Conservation (phyloP, 2,329 filamentous ascomycete species). For the Fusarium caatingaense region DNA sequence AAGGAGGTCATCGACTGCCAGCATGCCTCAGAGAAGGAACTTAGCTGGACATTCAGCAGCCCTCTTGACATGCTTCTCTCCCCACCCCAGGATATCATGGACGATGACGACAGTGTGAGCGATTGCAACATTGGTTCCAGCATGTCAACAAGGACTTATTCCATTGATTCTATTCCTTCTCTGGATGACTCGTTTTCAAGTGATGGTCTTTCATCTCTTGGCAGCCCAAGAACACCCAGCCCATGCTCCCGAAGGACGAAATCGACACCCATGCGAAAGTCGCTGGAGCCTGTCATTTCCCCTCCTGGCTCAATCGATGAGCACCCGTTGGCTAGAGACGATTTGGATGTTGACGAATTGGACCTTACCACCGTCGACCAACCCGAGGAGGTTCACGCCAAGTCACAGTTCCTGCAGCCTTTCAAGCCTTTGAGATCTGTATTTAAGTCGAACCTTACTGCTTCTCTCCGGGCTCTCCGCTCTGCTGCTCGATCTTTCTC, state of each 20-base stretch:
- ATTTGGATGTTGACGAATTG: conserved; percentile 53
- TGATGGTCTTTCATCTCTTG: conserved; percentile 61
- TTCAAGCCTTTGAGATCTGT: conserved; percentile 65
- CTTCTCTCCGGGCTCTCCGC: conserved; percentile 71
- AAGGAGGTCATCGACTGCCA: conserved; percentile 67
- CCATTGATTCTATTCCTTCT: conserved; percentile 71
- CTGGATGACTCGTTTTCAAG: conserved; percentile 66
- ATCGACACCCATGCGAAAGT: conserved; percentile 58
- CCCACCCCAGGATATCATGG: conserved; percentile 67
- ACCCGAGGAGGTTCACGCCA: conserved; percentile 49
- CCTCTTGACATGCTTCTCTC: conserved; percentile 70
- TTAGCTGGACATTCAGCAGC: conserved; percentile 65
- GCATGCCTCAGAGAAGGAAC: conserved; percentile 67
- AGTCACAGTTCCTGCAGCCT: conserved; percentile 52
- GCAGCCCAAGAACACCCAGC: conserved; percentile 59
- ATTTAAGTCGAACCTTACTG: conserved; percentile 77
- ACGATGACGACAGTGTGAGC: conserved; percentile 61
- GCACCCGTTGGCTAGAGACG: conserved; percentile 60
- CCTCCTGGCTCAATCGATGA: conserved; percentile 63
- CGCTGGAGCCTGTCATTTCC: conserved; percentile 66
- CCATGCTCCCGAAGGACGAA: conserved; percentile 47
- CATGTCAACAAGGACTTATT: conserved; percentile 66
- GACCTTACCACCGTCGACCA: conserved; percentile 62
- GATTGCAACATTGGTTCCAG: conserved; percentile 65
- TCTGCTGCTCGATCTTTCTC: conserved; percentile 74